These are phyloP conservation scores for Lachnellula suecica DNA, from an alignment of 2,329 filamentous ascomycete species.

Conservation along the genomic window DNA sequence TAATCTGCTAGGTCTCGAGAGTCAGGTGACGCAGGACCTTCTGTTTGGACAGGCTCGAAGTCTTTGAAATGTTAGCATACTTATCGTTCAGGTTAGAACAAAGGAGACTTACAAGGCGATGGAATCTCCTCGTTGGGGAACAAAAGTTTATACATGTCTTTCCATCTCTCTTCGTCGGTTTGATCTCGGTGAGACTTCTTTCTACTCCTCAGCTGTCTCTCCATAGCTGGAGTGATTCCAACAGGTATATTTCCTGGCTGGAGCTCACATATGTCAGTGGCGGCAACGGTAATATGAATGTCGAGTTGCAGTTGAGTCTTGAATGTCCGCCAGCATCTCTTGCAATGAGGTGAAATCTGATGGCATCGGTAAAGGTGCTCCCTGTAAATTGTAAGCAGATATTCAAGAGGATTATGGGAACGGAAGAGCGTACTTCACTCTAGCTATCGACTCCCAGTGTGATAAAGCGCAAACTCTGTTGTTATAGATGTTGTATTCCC, in stretches of 20 bases:
- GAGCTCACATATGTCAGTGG: constrained; percentile 10
- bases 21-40: constrained; percentile 10
- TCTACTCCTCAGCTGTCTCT: constrained; percentile 14
- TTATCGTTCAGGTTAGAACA: not conserved
- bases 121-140: constrained; percentile 18
- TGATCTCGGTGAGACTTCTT: constrained; percentile 15
- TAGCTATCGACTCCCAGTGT: constrained; percentile 10
- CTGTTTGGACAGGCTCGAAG: constrained; percentile 9
- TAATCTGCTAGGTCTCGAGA: constrained; percentile 13
- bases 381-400: constrained; percentile 2
- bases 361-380: constrained; percentile 19
- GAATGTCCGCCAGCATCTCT: constrained; percentile 16
- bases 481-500: constrained; percentile 12
- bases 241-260: constrained; percentile 2
- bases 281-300: constrained; percentile 11
- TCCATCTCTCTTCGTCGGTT: constrained; percentile 20
- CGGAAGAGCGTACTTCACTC: constrained; percentile 14
- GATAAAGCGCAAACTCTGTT: constrained; percentile 13
- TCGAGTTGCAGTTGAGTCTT: constrained; percentile 14
- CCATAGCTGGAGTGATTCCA: constrained; percentile 14
- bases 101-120: constrained; percentile 21
- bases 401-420: not conserved
- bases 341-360: constrained; percentile 12
- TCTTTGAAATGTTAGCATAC: constrained; percentile 18
- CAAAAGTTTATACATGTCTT: constrained; percentile 17